Percentiles rank a stretch among this genome's conserved stretches.
These are phyloP conservation scores for Trichoderma aggressivum DNA, from an alignment of 2,329 filamentous ascomycete genomes.

Conservation along the genomic window DNA sequence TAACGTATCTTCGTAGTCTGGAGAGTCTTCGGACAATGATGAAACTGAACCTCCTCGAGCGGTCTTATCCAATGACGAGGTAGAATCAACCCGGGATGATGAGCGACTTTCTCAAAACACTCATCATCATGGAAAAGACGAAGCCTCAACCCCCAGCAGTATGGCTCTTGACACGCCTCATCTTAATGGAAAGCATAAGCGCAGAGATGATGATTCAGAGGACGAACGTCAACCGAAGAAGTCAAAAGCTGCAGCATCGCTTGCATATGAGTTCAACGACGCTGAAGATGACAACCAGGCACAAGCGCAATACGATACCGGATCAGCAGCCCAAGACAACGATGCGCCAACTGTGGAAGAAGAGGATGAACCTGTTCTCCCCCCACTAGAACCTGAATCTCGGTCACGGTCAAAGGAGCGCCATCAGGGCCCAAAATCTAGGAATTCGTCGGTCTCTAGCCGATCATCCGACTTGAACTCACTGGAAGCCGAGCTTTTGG, in stretches of 20 bases:
- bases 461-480: constrained; percentile 38
- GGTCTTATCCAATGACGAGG: not conserved
- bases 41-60: not conserved
- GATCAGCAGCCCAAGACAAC: not conserved
- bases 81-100: not conserved
- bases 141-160: not conserved
- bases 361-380: constrained; percentile 4
- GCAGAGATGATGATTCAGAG: constrained; percentile 10
- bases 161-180: not conserved
- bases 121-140: not conserved
- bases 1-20: not conserved
- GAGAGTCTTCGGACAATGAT: not conserved
- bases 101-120: not conserved
- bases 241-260: not conserved
- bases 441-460: constrained; percentile 31
- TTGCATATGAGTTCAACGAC: not conserved
- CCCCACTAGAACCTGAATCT: not conserved
- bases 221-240: constrained; percentile 13
- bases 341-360: not conserved
- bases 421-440: constrained; percentile 26
- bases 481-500: constrained; percentile 38
- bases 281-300: not conserved
- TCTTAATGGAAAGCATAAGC: constrained; percentile 15
- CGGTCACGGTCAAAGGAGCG: constrained; percentile 16
- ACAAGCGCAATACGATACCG: constrained; percentile 12